Conservation (phyloP, 768 basidiomycete genomes). For the Phanerodontia chrysosporium region DNA sequence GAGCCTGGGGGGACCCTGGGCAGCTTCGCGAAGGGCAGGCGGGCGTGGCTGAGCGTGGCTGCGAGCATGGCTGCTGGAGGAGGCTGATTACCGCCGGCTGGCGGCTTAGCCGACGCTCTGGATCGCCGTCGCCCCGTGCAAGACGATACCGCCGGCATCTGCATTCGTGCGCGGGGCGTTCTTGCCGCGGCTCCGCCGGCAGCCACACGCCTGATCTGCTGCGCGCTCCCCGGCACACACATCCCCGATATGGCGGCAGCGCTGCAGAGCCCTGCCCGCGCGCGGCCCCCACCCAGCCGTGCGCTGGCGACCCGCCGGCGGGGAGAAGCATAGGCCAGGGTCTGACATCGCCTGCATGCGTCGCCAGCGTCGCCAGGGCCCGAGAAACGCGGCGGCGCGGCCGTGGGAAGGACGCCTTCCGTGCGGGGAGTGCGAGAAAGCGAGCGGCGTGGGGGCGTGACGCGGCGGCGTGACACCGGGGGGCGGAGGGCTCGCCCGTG, state of each 20-base stretch:
- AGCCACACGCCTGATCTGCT: not conserved
- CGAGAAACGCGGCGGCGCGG: not conserved
- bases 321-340: not conserved
- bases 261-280: too few species aligned
- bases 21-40: slow-evolving; percentile 2
- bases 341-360: not conserved
- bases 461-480: not conserved
- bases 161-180: not conserved
- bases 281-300: too few species aligned
- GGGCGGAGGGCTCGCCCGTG: not conserved
- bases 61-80: not conserved
- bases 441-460: not conserved
- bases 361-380: not conserved
- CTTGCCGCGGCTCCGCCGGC: slow-evolving; percentile 5
- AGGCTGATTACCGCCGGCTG: not conserved
- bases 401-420: too few species aligned
- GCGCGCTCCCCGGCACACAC: not conserved
- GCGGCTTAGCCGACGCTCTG: not conserved
- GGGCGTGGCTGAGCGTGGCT: not conserved
- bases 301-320: not conserved
- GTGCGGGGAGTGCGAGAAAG: not conserved
- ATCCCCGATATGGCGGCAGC: too few species aligned
- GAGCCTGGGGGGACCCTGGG: too few species aligned
- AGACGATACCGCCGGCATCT: not conserved
- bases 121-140: not conserved